Evolutionary conservation across 306 rosid species (phyloP), one percentile per base, ranked within the genome.

Genomic region (Lupinus albus): DNA sequence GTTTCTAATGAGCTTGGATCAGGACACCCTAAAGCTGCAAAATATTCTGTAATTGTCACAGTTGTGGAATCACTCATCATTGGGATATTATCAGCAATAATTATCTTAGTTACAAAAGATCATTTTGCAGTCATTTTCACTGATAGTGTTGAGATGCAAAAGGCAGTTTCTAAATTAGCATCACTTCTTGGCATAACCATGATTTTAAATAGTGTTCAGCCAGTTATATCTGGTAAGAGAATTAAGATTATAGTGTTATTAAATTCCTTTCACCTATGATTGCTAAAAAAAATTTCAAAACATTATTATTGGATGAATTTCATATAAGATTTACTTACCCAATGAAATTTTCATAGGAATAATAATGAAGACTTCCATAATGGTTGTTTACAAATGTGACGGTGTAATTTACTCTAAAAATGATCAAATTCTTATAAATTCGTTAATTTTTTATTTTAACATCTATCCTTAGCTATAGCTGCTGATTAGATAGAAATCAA

Each of bases 1-100:
- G 91, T 93, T 44, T 89, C 98, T 18, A 93, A 93, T 78, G 97
- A 88, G 65, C 96, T 93, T 13, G 98, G 98, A 84, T 93, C 88
- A 38, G 95, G 89, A 71, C 92, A 84, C 38, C 92, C 99, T 3
- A 85, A 78, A 77, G 96, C 98, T 4, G 96, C 98, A 67, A 88
- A 89, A 45, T 93, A 88, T 84, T 70, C 88, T 0, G 90, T 90
- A 36, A 64, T 88, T 3, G 70, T 93, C 56, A 86, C 86, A 1
- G 47, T 81, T 55, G 0, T 82, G 5, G 81, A 86, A 62, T 86
- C 96, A 45, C 89, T 93, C 21, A 4, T 86, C 64, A 84, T 90
- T 8, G 99, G 99, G 25, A 25, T 93, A 20, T 0, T 86, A 1
- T 88, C 65, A 18, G 97, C 82, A 17, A 5, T 21, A 16, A 18